Evolutionary conservation across 2,329 filamentous ascomycete species (phyloP), one percentile per base, ranked within the genome.

Genomic region (Sporothrix humicola): DNA sequence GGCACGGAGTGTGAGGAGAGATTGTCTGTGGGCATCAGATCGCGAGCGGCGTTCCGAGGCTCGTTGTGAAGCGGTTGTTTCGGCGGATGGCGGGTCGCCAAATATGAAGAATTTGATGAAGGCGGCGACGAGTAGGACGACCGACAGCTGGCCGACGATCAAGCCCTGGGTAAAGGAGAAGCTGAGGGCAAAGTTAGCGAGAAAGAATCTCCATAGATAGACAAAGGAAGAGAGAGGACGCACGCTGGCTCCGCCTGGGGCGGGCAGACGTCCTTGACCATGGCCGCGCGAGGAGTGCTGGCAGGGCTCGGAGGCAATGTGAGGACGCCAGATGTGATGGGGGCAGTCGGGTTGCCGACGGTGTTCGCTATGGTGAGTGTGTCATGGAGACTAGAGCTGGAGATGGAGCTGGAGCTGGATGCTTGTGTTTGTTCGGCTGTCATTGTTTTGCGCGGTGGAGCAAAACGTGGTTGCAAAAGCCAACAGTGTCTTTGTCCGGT

Each of bases 81-180:
- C 94, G 75, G 94, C 87, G 1, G 93, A 94, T 0, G 94, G 94
- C 5, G 94, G 90, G 80, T 98, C 96, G 78, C 96, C 96, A 80
- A 99, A 98, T 80, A 99, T 98, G 88, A 99, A 99, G 89, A 98
- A 99, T 81, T 97, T 97, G 83, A 99, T 98, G 83, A 99, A 98
- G 77, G 92, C 93, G 76, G 94, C 95, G 75, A 99, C 90, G 54
- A 99, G 87, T 31, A 98, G 85, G 15, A 97, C 93, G 63, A 99
- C 93, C 1, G 94, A 97, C 70, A 99, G 87, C 82, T 99, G 96
- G 69, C 96, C 96, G 46, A 98, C 87, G 68, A 99, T 90, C 78
- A 99, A 92, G 42, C 96, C 96, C 81, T 97, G 94, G 0, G 94
- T 97, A 82, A 98, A 98, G 50, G 94, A 96, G 77, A 96, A 86